Percentiles rank a stretch among this genome's conserved stretches.
Conservation (phyloP, 768 basidiomycete species). For the Hirschioporus abietinus region DNA sequence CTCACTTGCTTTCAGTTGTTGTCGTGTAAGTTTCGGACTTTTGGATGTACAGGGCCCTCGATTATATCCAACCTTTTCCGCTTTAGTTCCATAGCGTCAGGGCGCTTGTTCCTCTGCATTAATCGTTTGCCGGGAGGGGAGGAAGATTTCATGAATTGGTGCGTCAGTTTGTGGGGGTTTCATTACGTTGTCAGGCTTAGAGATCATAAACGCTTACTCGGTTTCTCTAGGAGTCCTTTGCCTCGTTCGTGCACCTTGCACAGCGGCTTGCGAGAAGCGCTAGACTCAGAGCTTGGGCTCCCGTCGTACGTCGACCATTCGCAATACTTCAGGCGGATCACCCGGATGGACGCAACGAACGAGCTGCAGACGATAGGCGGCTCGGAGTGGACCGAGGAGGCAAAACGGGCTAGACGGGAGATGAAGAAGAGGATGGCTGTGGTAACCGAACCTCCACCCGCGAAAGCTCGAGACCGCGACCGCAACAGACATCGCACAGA, state of each 20-base stretch:
- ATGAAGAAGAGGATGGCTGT: not conserved
- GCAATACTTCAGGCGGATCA: not conserved
- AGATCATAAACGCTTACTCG: too few relatives aligned
- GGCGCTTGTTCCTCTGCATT: not conserved
- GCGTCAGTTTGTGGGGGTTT: not conserved
- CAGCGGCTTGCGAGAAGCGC: not conserved
- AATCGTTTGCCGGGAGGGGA: not conserved
- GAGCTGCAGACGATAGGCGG: not conserved
- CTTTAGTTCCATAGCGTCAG: not conserved
- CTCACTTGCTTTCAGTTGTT: not conserved
- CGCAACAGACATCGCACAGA: too few relatives aligned
- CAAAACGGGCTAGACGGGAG: not conserved
- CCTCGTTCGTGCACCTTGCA: not conserved
- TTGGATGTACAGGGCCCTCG: not conserved
- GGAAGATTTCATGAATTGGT: not conserved
- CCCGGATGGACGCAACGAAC: not conserved
- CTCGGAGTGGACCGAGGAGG: not conserved
- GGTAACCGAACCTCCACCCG: not conserved
- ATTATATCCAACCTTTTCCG: not conserved
- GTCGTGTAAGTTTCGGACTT: not conserved
- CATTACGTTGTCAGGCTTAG: not conserved
- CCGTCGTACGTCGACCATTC: not conserved
- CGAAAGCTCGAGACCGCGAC: too few relatives aligned
- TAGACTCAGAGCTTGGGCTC: not conserved
- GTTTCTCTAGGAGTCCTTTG: not conserved